phyloP scores from a whole-genome alignment of 148 eudicot genomes.

The Euryodendron excelsum region DNA sequence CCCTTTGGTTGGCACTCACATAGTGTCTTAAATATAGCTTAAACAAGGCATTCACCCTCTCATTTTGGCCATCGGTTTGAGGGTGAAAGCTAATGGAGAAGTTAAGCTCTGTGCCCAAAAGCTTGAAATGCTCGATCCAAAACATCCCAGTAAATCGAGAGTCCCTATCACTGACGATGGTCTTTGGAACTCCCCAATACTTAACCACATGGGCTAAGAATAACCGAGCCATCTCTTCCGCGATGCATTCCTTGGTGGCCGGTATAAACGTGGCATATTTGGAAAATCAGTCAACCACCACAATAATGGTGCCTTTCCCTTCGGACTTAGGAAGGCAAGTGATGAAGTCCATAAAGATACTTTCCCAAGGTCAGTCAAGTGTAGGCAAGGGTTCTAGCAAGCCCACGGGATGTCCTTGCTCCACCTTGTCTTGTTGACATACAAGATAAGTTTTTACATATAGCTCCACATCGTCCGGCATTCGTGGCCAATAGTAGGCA shows the following conservation, averaged over 20 bases:
- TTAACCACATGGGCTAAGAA: no score
- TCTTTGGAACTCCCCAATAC: no score
- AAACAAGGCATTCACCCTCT: neutral
- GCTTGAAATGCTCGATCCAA: neutral
- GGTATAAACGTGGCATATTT: neutral
- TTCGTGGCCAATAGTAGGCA: no score
- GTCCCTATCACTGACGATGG: neutral
- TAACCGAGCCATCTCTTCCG: neutral
- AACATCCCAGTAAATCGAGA: neutral
- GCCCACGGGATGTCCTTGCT: neutral
- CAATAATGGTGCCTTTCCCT: no score
- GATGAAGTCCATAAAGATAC: no score
- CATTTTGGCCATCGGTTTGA: no score
- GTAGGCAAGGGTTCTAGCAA: slow-evolving; percentile 4
- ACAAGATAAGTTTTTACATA: neutral
- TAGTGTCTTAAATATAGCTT: neutral
- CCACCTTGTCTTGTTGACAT: slow-evolving; percentile 13
- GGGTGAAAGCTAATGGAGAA: no score
- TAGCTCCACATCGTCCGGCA: neutral
- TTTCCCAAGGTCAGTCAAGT: no score
- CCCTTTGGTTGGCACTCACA: neutral
- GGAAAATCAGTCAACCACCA: neutral
- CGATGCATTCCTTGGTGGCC: neutral
- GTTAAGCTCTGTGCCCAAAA: neutral
- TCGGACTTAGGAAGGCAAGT: no score